Percentiles rank a stretch among this genome's conserved stretches.
Evolutionary conservation across 2,329 filamentous ascomycete genomes (phyloP).

Genomic region (Pseudopyricularia cyperi): DNA sequence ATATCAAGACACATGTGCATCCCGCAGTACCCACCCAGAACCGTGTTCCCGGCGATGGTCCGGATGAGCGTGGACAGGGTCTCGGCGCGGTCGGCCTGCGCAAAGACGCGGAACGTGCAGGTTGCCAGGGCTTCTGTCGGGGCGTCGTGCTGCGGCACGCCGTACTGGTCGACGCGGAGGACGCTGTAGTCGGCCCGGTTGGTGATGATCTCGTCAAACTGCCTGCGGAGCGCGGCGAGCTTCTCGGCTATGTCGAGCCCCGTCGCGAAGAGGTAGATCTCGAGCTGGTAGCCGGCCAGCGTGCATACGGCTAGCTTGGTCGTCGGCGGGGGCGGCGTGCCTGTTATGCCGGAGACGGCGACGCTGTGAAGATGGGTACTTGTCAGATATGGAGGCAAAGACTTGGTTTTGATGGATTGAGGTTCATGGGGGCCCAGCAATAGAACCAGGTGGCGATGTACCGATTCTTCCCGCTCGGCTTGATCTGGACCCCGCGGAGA

Average conservation of each 20-base stretch:
- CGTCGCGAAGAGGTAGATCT: constrained; percentile 12
- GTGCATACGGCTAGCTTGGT: constrained; percentile 36
- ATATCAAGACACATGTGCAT: constrained; percentile 21
- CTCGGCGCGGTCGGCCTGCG: constrained; percentile 14
- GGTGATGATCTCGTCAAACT: constrained; percentile 15
- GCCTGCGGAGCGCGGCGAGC: constrained; percentile 14
- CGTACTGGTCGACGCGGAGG: constrained; percentile 17
- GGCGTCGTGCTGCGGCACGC: constrained; percentile 10
- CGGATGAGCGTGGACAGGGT: not conserved
- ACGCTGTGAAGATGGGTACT: constrained; percentile 10
- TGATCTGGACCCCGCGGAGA: constrained; percentile 19
- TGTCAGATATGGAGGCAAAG: not conserved
- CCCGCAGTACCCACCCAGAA: constrained; percentile 15
- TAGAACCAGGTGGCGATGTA: not conserved
- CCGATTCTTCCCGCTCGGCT: constrained; percentile 20
- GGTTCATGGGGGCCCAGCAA: not conserved
- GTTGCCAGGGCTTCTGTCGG: constrained; percentile 22
- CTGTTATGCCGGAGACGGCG: constrained; percentile 24
- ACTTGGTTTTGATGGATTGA: not conserved
- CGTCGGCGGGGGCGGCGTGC: constrained; percentile 30
- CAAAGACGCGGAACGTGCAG: constrained; percentile 27
- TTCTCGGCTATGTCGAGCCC: constrained; percentile 13
- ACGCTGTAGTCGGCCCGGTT: constrained; percentile 12
- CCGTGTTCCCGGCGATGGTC: constrained; percentile 5
- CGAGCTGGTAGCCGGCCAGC: constrained; percentile 14